Conservation (phyloP, 257 asterid species). For the Jacaranda copaia region DNA sequence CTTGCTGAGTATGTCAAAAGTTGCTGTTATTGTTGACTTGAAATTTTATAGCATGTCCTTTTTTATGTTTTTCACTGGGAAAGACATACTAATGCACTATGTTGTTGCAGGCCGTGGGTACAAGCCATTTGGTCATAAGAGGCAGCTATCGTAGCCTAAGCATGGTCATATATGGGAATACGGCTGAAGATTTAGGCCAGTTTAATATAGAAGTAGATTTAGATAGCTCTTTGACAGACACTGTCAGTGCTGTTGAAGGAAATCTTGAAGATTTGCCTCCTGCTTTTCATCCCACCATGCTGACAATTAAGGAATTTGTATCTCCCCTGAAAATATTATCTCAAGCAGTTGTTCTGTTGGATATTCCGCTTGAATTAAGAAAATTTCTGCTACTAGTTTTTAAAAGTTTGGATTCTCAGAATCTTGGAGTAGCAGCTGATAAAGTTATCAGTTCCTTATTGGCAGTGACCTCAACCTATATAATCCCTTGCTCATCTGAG, state of each 20-base stretch:
- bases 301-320: conserved; percentile 69
- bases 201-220: conserved; percentile 92
- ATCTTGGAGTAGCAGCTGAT: conserved; percentile 54
- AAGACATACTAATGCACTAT: conserved; percentile 32
- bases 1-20: background rate
- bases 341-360: conserved; percentile 49
- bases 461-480: conserved; percentile 62
- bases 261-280: conserved; percentile 92
- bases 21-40: conserved; percentile 20
- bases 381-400: conserved; percentile 61
- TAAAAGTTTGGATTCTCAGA: conserved; percentile 59
- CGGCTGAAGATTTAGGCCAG: conserved; percentile 96
- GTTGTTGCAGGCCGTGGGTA: conserved; percentile 74
- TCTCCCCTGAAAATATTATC: conserved; percentile 70
- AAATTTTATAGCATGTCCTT: conserved; percentile 10
- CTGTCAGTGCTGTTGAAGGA: conserved; percentile 79
- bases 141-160: conserved; percentile 98
- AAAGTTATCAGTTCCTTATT: conserved; percentile 58
- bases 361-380: conserved; percentile 69
- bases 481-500: conserved; percentile 46
- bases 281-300: conserved; percentile 72
- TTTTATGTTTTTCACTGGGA: background rate
- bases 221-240: conserved; percentile 81
- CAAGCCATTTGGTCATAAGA: conserved; percentile 93
- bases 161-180: conserved; percentile 94